Evolutionary conservation across 305 asterid species (phyloP).

Genomic region (Withania somnifera): DNA sequence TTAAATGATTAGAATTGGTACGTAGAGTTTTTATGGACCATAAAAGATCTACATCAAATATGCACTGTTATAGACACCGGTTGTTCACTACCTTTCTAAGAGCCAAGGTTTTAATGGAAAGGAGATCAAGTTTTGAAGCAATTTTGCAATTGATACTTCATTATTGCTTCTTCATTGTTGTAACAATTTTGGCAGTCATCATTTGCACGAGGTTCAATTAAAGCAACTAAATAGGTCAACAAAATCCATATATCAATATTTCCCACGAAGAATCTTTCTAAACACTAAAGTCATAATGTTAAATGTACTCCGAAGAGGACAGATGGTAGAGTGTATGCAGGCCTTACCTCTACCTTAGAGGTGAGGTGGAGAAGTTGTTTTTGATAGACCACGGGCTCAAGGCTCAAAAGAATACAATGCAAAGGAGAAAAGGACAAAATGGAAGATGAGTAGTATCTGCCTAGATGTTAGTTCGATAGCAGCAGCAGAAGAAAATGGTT

Average conservation of each 20-base stretch:
- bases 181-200: too few relatives aligned
- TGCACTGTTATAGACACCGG: background rate
- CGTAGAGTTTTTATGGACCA: background rate
- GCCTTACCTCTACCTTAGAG: too few relatives aligned
- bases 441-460: background rate
- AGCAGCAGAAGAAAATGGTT: too few relatives aligned
- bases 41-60: background rate
- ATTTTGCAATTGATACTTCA: background rate
- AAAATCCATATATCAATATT: background rate
- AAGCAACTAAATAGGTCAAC: background rate
- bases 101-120: background rate
- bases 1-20: background rate
- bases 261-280: background rate
- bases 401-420: too few relatives aligned
- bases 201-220: background rate
- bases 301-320: background rate
- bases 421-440: background rate
- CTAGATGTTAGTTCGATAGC: background rate
- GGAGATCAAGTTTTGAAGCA: background rate
- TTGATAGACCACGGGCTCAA: too few relatives aligned
- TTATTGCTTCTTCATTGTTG: background rate
- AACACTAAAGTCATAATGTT: too few relatives aligned
- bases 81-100: background rate
- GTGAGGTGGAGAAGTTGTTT: too few relatives aligned
- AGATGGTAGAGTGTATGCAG: too few relatives aligned